A percentile compares a stretch with the other conserved stretches of the same genome.
These are phyloP conservation scores for Emergomyces pasteurianus DNA, from an alignment of 2,329 filamentous ascomycete species.

Conservation along the genomic window DNA sequence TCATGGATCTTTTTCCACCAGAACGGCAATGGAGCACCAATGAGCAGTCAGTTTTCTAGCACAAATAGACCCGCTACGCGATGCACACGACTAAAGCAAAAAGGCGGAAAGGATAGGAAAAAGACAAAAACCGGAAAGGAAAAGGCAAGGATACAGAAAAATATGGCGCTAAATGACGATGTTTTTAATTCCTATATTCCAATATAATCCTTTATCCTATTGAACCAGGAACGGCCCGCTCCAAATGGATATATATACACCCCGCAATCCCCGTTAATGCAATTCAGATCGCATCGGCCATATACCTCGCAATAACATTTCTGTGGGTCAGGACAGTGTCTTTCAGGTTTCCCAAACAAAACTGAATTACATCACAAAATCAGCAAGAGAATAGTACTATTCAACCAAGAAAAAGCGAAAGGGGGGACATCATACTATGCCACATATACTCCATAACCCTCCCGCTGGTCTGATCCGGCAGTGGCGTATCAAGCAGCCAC, in stretches of 20 bases:
- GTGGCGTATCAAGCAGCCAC: conserved; percentile 46
- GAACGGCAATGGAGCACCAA: neutral
- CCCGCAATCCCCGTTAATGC: neutral
- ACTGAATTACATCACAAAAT: conserved; percentile 11
- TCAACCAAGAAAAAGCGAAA: neutral
- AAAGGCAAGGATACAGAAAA: neutral
- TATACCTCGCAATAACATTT: conserved; percentile 17
- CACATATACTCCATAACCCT: conserved; percentile 53
- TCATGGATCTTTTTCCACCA: neutral
- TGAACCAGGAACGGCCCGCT: neutral
- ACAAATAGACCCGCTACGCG: neutral
- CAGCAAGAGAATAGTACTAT: conserved; percentile 10
- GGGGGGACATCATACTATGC: conserved; percentile 38
- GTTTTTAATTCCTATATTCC: neutral
- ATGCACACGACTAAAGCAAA: neutral
- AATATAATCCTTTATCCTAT: conserved; percentile 2
- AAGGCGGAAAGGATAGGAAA: too few species aligned
- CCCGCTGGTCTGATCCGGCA: conserved; percentile 45
- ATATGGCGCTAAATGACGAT: neutral
- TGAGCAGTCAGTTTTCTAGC: neutral
- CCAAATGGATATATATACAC: conserved; percentile 4
- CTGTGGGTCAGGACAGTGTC: conserved; percentile 12
- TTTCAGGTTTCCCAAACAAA: conserved; percentile 15
- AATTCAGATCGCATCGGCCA: conserved; percentile 14
- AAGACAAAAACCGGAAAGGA: neutral